phyloP scores from a whole-genome alignment of 805 yeast genomes.

The Yarrowia porcina region DNA sequence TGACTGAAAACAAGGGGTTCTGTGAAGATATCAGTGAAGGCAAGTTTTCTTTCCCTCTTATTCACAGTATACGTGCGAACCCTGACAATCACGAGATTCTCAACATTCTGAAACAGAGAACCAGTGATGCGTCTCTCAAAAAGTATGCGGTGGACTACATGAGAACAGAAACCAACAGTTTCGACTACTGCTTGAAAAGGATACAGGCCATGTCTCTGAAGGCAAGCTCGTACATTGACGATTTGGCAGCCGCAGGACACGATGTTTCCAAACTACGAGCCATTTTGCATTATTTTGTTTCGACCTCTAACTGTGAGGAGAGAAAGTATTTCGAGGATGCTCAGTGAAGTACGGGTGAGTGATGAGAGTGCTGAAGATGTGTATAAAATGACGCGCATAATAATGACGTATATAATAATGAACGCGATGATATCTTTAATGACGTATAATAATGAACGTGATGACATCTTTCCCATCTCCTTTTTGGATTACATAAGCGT shows the following conservation, averaged over 20 bases:
- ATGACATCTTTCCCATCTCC: no score
- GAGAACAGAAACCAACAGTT: slow-evolving; percentile 41
- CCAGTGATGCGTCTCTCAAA: slow-evolving; percentile 51
- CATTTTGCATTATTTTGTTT: slow-evolving; percentile 29
- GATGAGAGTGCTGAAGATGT: not conserved
- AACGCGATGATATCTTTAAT: no score
- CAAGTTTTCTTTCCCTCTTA: slow-evolving; percentile 79
- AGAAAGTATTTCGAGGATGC: not conserved
- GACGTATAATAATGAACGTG: not conserved
- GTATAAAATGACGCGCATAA: no score
- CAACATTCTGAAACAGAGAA: slow-evolving; percentile 51
- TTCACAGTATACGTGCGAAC: slow-evolving; percentile 54
- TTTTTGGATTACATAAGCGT: not conserved
- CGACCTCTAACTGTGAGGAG: slow-evolving; percentile 15
- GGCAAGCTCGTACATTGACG: slow-evolving; percentile 32
- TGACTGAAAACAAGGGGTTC: slow-evolving; percentile 64
- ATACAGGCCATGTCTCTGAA: slow-evolving; percentile 34
- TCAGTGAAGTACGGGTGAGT: not conserved
- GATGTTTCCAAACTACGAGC: slow-evolving; percentile 26
- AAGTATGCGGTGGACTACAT: slow-evolving; percentile 50
- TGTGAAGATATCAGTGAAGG: slow-evolving; percentile 90
- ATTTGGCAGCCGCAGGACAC: slow-evolving; percentile 23
- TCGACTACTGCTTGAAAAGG: slow-evolving; percentile 42
- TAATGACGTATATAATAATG: not conserved
- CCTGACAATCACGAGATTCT: slow-evolving; percentile 43